Evolutionary conservation across 2,329 filamentous ascomycete genomes (phyloP).

Genomic region (Fusarium sterilihyphosum): DNA sequence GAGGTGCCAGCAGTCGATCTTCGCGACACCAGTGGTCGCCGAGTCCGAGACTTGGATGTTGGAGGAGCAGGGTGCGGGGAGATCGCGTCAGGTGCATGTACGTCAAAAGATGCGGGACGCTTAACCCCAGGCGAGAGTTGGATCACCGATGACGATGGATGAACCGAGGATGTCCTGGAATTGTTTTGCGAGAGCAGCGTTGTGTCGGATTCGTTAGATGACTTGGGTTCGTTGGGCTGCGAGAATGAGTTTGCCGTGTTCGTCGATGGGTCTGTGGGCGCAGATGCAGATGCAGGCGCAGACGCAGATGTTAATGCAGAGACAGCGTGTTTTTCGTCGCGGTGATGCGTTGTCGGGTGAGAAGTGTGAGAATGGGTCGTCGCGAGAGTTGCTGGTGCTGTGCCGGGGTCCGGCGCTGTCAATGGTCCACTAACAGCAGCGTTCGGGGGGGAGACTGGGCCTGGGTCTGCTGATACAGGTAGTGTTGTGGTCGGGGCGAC

Average conservation of each 20-base stretch:
- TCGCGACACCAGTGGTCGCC: constrained; percentile 53
- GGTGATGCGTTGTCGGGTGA: constrained; percentile 43
- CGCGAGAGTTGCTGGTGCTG: constrained; percentile 24
- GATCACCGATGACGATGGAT: constrained; percentile 43
- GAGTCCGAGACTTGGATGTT: constrained; percentile 47
- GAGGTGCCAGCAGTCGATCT: constrained; percentile 50
- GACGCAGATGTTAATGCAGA: constrained; percentile 27
- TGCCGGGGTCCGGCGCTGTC: constrained; percentile 22
- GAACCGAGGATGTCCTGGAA: constrained; percentile 49
- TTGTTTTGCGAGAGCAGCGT: constrained; percentile 43
- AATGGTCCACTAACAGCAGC: constrained; percentile 30
- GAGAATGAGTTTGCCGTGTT: constrained; percentile 17
- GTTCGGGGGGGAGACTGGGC: constrained; percentile 16
- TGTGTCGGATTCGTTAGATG: constrained; percentile 21
- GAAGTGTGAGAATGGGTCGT: constrained; percentile 36
- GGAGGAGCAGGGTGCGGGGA: constrained; percentile 40
- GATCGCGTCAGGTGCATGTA: constrained; percentile 39
- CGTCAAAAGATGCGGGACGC: constrained; percentile 42
- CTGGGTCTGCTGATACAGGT: constrained; percentile 25
- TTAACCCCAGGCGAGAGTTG: constrained; percentile 37
- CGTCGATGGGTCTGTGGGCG: constrained; percentile 20
- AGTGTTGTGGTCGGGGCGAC: constrained; percentile 24
- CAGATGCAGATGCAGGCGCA: constrained; percentile 25
- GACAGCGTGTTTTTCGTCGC: constrained; percentile 41
- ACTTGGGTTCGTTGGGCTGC: constrained; percentile 16